Evolutionary conservation across 495 filamentous ascomycete genomes (phyloP).

Genomic region (Xylaria palmicola): DNA sequence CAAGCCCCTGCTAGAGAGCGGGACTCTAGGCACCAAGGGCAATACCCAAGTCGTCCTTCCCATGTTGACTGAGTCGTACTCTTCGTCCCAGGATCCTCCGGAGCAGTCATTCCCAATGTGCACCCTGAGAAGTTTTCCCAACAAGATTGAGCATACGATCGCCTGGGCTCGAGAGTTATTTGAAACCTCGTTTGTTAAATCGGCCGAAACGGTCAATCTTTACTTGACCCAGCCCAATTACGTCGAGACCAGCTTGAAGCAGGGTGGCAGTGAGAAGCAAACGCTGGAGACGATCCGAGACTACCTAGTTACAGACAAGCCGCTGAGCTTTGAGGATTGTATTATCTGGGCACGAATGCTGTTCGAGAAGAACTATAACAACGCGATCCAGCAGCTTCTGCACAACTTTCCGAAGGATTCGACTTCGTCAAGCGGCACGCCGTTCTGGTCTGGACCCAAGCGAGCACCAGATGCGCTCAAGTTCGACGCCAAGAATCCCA

Average conservation of each 20-base stretch:
- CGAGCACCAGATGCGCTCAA: conserved; percentile 89
- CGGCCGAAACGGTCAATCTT: conserved; percentile 91
- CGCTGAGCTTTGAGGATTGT: conserved; percentile 91
- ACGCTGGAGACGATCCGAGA: conserved; percentile 88
- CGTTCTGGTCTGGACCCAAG: conserved; percentile 99
- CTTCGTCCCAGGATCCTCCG: conserved; percentile 95
- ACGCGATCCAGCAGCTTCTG: conserved; percentile 92
- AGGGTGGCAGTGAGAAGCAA: conserved; percentile 93
- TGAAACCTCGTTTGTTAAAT: conserved; percentile 88
- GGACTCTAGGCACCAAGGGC: conserved; percentile 96
- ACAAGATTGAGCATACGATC: conserved; percentile 98
- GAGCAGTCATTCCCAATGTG: conserved; percentile 99
- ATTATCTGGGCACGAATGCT: conserved; percentile 89
- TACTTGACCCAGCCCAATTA: conserved; percentile 93
- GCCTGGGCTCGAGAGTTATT: conserved; percentile 97
- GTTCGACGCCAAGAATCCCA: conserved; percentile 79
- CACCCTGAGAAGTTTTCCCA: conserved; percentile 95
- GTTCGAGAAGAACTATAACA: conserved; percentile 97
- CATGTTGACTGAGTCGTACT: conserved; percentile 91
- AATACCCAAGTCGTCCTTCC: conserved; percentile 96
- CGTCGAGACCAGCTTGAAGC: conserved; percentile 83
- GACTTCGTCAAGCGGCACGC: conserved; percentile 78
- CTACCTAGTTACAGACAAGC: conserved; percentile 90
- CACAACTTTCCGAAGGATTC: conserved; percentile 98
- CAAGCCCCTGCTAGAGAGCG: conserved; percentile 93